A percentile compares a stretch with the other conserved stretches of the same genome.
These are phyloP conservation scores for Floccularia luteovirens DNA, from an alignment of 768 basidiomycete species.

Conservation along the genomic window DNA sequence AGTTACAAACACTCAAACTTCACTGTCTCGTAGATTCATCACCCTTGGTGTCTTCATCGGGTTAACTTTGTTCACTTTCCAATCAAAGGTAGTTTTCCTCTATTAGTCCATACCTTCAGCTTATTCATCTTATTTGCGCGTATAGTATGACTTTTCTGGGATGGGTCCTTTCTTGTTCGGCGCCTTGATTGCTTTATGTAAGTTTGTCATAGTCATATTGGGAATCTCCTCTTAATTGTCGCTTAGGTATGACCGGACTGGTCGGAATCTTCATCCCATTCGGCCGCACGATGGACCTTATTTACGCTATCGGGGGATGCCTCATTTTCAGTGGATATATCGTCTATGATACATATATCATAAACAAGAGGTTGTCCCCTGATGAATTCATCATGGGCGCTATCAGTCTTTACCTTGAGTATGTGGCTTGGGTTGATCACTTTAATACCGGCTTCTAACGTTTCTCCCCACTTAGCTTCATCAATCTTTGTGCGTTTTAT, in stretches of 20 bases:
- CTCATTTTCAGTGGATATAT: constrained; percentile 87
- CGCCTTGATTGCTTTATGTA: constrained; percentile 72
- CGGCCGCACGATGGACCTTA: constrained; percentile 69
- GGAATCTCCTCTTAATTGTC: constrained; percentile 1
- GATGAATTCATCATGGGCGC: constrained; percentile 93
- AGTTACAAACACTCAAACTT: background rate
- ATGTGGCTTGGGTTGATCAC: constrained; percentile 21
- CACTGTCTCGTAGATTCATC: constrained; percentile 46
- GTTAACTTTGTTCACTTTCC: constrained; percentile 89
- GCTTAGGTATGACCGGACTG: constrained; percentile 68
- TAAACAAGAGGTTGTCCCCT: constrained; percentile 82
- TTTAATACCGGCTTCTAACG: constrained; percentile 9
- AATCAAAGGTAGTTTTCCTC: constrained; percentile 62
- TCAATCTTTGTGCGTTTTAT: constrained; percentile 70
- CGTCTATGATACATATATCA: constrained; percentile 85
- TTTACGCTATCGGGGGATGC: constrained; percentile 71
- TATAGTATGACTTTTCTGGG: constrained; percentile 88
- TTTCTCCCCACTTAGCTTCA: constrained; percentile 43
- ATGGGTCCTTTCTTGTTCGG: constrained; percentile 90
- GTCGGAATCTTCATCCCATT: constrained; percentile 88
- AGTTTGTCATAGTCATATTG: constrained; percentile 12
- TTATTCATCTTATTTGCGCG: background rate
- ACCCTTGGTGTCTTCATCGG: constrained; percentile 92
- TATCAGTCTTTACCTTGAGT: constrained; percentile 93
- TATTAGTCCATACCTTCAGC: background rate